Conservation (phyloP, 371 early-diverging fungal species). For the Mortierella sp. region DNA sequence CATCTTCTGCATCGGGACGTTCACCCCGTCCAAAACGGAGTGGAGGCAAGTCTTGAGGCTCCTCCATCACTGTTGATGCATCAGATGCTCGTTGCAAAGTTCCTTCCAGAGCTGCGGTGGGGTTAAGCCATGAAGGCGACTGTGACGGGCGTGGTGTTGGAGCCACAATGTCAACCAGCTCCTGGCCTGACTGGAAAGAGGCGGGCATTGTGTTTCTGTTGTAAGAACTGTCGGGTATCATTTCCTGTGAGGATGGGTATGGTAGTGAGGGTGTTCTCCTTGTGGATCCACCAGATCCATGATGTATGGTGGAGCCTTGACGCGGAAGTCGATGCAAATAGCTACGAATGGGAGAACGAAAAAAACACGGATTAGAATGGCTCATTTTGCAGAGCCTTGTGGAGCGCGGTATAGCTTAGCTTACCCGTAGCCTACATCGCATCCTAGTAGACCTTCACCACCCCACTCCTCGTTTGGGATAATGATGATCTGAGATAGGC, state of each 20-base stretch:
- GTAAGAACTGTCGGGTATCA: constrained; percentile 8
- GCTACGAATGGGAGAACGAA: constrained; percentile 2
- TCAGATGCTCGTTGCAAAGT: constrained; percentile 7
- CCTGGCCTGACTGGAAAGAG: constrained; percentile 32
- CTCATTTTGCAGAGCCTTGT: neutral
- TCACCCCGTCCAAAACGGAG: constrained; percentile 51
- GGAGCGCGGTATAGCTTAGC: constrained; percentile 10
- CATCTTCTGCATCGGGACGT: constrained; percentile 51
- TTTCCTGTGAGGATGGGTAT: constrained; percentile 41
- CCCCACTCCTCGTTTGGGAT: constrained; percentile 80
- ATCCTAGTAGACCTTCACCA: constrained; percentile 74
- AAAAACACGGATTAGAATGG: neutral
- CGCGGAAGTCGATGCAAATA: constrained; percentile 52
- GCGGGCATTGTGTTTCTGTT: constrained; percentile 38
- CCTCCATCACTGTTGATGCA: neutral
- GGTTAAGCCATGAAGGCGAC: constrained; percentile 44
- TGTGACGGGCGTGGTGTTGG: constrained; percentile 49
- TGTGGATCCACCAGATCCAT: constrained; percentile 16
- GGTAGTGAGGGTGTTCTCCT: constrained; percentile 36
- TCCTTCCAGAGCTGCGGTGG: constrained; percentile 24
- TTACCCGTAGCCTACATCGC: constrained; percentile 76
- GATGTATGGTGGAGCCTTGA: constrained; percentile 25
- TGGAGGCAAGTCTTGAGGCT: constrained; percentile 29
- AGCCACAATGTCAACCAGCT: constrained; percentile 35
- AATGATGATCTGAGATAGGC: constrained; percentile 64